A percentile compares a stretch with the other conserved stretches of the same genome.
phyloP scores from a whole-genome alignment of 2,329 filamentous ascomycete genomes.

The Aspergillus sp. region DNA sequence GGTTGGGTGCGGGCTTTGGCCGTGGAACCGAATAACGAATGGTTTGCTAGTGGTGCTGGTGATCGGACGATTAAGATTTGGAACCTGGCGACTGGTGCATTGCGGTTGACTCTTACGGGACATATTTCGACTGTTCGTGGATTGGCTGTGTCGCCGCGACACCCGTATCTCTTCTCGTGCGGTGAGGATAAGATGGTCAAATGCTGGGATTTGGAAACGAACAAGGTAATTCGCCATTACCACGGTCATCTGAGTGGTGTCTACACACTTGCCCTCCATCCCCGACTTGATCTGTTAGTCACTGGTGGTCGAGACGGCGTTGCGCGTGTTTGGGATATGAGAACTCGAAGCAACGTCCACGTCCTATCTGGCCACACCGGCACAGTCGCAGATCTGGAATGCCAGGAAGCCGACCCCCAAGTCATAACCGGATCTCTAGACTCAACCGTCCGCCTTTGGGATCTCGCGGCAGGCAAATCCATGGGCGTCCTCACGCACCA shows the following conservation, averaged over 20 bases:
- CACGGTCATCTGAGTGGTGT: constrained; percentile 96
- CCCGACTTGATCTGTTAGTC: constrained; percentile 89
- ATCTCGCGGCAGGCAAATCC: constrained; percentile 91
- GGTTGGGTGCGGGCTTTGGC: constrained; percentile 90
- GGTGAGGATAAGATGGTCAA: constrained; percentile 99
- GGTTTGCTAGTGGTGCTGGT: constrained; percentile 94
- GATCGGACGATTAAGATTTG: constrained; percentile 98
- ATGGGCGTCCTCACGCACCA: constrained; percentile 97
- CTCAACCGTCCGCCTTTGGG: constrained; percentile 88
- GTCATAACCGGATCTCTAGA: constrained; percentile 93
- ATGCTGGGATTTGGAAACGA: constrained; percentile 99
- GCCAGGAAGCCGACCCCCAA: constrained; percentile 94
- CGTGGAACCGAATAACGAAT: constrained; percentile 94
- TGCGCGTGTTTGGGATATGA: constrained; percentile 97
- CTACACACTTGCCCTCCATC: constrained; percentile 89
- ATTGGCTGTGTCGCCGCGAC: constrained; percentile 84
- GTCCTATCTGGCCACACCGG: constrained; percentile 87
- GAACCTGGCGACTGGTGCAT: constrained; percentile 85
- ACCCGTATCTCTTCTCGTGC: constrained; percentile 96
- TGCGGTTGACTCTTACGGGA: constrained; percentile 83
- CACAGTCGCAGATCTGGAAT: constrained; percentile 85
- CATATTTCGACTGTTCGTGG: constrained; percentile 93
- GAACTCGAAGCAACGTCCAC: constrained; percentile 91
- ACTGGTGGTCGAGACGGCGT: constrained; percentile 94
- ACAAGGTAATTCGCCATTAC: constrained; percentile 97